A percentile compares a stretch with the other conserved stretches of the same genome.
Conservation (phyloP, 1,284 basidiomycete genomes). For the Ganoderma meredithae region DNA sequence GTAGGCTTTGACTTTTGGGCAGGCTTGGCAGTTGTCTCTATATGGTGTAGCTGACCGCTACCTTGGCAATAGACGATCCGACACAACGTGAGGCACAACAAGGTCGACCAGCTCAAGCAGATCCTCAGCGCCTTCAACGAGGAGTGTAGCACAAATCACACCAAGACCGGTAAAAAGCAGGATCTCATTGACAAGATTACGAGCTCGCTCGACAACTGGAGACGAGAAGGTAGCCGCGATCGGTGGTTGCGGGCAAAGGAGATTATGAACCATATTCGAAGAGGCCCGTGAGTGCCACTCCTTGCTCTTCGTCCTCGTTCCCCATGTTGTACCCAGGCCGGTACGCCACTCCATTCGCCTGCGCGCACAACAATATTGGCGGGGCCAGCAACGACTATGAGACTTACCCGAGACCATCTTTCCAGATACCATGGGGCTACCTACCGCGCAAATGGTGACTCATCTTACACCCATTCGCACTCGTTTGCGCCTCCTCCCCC, state of each 20-base stretch:
- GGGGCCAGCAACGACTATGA: neutral
- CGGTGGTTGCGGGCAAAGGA: slow-evolving; percentile 71
- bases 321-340: neutral
- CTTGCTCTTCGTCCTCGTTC: neutral
- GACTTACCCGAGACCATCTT: slow-evolving; percentile 5
- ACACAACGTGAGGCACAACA: slow-evolving; percentile 59
- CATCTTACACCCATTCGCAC: slow-evolving; percentile 22
- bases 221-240: slow-evolving; percentile 57
- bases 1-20: slow-evolving; percentile 45
- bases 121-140: slow-evolving; percentile 78
- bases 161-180: slow-evolving; percentile 84
- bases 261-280: slow-evolving; percentile 66
- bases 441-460: slow-evolving; percentile 23
- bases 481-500: slow-evolving; percentile 27
- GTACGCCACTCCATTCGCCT: neutral
- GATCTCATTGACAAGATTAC: slow-evolving; percentile 81
- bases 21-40: slow-evolving; percentile 21
- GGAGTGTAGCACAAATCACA: slow-evolving; percentile 69
- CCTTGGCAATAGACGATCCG: slow-evolving; percentile 49
- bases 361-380: neutral
- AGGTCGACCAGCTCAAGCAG: slow-evolving; percentile 82
- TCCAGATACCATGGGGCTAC: neutral
- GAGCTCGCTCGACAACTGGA: slow-evolving; percentile 64
- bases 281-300: slow-evolving; percentile 59
- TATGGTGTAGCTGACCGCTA: slow-evolving; percentile 25